Evolutionary conservation across 257 asterid species (phyloP), one percentile per base, ranked within the genome.

Genomic region (Rehmannia glutinosa): DNA sequence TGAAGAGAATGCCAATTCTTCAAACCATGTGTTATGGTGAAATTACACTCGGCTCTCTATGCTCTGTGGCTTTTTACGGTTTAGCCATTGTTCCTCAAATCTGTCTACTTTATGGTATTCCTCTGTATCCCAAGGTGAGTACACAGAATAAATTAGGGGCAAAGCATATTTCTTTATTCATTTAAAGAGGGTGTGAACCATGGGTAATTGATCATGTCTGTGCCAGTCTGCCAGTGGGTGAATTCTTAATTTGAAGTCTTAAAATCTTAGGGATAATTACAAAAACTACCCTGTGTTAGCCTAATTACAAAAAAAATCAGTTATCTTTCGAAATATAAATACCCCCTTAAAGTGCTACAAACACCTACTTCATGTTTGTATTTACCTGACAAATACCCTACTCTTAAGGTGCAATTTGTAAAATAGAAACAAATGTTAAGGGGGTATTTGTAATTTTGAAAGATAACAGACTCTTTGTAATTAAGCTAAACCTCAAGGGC

Each of bases 21-120:
- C 96, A 85, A 47, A 49, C 30, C 56, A 82, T 88, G 91, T 92
- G 90, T 20, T 91, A 91, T 25, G 87, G 95, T 3, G 62, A 86
- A 5, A 11, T 78, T 12, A 82, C 95, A 1, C 10, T 91, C 33
- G 86, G 92, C 11, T 76, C 87, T 1, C 62, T 88, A 2, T 83
- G 65, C 50, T 87, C 86, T 19, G 72, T 59, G 12, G 30, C 16
- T 30, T 49, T 47, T 19, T 47, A 47, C 19, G 24, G 54, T 47
- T 49, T 49, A 49, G 32, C 30, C 15, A 6, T 69, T 35, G 19
- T 62, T 41, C 92, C 96, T 33, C 57, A 84, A 50, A 77, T 88
- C 32, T 75, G 62, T 49, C 60, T 91, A 67, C 75, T 83, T 75
- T 82, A 74, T 23, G 75, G 62, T 21, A 68, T 90, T 15, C 36